Conservation (phyloP, 2,329 filamentous ascomycete genomes). For the Beauveria rudraprayagi region DNA sequence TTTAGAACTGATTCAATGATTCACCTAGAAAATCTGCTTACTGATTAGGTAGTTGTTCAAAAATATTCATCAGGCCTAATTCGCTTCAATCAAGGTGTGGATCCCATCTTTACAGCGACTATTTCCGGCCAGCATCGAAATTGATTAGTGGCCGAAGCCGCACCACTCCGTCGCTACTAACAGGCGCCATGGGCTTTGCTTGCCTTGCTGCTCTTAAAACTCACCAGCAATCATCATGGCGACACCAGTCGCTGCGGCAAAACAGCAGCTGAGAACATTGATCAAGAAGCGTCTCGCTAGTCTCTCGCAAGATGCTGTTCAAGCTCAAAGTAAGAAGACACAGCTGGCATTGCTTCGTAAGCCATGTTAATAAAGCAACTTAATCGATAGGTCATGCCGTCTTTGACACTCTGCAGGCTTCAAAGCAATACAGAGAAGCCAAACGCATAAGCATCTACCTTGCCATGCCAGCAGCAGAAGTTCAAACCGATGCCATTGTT, state of each 20-base stretch:
- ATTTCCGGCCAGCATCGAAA: too few species aligned
- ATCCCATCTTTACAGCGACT: too few species aligned
- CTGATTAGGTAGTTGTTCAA: too few species aligned
- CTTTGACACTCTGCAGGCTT: slow-evolving; percentile 54
- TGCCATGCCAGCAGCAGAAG: slow-evolving; percentile 83
- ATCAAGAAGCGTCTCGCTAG: slow-evolving; percentile 60
- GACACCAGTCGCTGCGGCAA: slow-evolving; percentile 53
- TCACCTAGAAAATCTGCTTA: too few species aligned
- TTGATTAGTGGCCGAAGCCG: slow-evolving; percentile 1
- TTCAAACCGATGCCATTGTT: slow-evolving; percentile 77
- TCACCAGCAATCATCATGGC: slow-evolving; percentile 34
- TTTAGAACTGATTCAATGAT: too few species aligned
- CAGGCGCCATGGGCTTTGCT: background rate
- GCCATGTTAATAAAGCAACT: slow-evolving; percentile 4
- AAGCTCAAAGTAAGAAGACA: slow-evolving; percentile 60
- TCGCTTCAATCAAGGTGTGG: too few species aligned
- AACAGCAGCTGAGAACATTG: slow-evolving; percentile 64
- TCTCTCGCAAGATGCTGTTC: slow-evolving; percentile 54
- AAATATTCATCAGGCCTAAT: too few species aligned
- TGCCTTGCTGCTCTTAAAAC: background rate
- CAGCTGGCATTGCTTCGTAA: background rate
- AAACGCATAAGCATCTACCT: slow-evolving; percentile 76
- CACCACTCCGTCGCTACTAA: background rate
- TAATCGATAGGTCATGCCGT: slow-evolving; percentile 45
- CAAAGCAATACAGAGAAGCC: slow-evolving; percentile 69